phyloP scores from a whole-genome alignment of 768 basidiomycete genomes.

The Boletus reticuloceps region DNA sequence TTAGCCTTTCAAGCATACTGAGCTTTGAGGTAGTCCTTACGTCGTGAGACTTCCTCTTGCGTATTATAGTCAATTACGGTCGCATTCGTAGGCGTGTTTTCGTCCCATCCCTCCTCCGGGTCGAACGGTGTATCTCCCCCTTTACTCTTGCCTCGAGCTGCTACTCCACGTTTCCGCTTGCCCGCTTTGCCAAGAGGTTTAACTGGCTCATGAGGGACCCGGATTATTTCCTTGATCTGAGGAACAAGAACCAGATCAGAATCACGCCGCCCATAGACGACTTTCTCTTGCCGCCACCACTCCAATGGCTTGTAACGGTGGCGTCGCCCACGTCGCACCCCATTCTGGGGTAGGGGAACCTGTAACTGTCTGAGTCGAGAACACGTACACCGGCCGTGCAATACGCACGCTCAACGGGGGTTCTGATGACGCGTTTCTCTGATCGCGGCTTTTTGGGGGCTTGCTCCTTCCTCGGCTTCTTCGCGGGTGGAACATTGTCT shows the following conservation, averaged over 20 bases:
- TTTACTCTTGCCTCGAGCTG: conserved; percentile 37
- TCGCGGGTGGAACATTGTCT: conserved; percentile 27
- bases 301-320: conserved; percentile 72
- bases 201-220: conserved; percentile 50
- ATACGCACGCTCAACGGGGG: conserved; percentile 26
- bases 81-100: conserved; percentile 63
- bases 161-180: conserved; percentile 33
- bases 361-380: conserved; percentile 13
- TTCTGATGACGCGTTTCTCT: conserved; percentile 17
- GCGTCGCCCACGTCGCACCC: conserved; percentile 70
- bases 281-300: conserved; percentile 91
- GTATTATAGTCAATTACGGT: conserved; percentile 66
- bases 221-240: conserved; percentile 63
- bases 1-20: neutral
- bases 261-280: conserved; percentile 71
- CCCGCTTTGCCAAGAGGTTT: conserved; percentile 44
- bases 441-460: conserved; percentile 27
- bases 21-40: conserved; percentile 48
- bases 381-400: neutral
- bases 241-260: conserved; percentile 54
- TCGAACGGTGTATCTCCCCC: conserved; percentile 32
- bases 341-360: conserved; percentile 34
- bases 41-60: conserved; percentile 59
- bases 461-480: conserved; percentile 29
- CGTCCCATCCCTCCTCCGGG: conserved; percentile 85